Evolutionary conservation across 2,329 filamentous ascomycete genomes (phyloP), one percentile per base, ranked within the genome.

Genomic region (Cadophora luteo-olivacea): DNA sequence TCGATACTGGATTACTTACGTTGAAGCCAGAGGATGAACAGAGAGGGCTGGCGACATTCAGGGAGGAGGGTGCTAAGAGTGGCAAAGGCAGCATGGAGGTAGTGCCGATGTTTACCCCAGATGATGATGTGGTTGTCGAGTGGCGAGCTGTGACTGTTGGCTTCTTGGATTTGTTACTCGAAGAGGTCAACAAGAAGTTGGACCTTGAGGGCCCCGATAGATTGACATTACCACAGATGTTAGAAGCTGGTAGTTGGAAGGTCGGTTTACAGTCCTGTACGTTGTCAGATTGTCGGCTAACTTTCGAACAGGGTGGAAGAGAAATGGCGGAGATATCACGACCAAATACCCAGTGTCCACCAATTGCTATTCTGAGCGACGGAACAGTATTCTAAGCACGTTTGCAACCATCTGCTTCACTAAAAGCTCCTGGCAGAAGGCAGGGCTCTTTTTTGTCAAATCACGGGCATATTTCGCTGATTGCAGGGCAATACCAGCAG

Each of bases 161-260:
- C 9, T 90, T 93, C 74, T 79, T 94, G 63, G 91, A 94, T 78
- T 86, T 91, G 73, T 83, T 94, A 14, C 82, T 92, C 22, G 83
- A 83, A 2, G 89, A 92, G 68, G 91, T 94, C 73, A 93, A 92
- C 78, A 80, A 83, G 51, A 81, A 87, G 60, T 80, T 97, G 60
- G 88, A 87, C 66, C 81, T 97, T 51, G 85, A 84, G 8, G 93
- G 92, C 3, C 83, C 87, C 48, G 89, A 95, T 73, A 84, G 85
- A 74, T 81, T 99, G 78, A 92, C 84, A 51, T 81, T 98, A 73
- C 89, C 94, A 6, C 96, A 99, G 79, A 89, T 99, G 83, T 85
- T 99, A 22, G 96, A 98, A 80, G 96, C 95, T 16, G 96, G 96
- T 63, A 97, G 93, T 78, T 99, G 96, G 95, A 98, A 98, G 92